Conservation (phyloP, 352 stramenopile species). For the Pythium utonaiense region DNA sequence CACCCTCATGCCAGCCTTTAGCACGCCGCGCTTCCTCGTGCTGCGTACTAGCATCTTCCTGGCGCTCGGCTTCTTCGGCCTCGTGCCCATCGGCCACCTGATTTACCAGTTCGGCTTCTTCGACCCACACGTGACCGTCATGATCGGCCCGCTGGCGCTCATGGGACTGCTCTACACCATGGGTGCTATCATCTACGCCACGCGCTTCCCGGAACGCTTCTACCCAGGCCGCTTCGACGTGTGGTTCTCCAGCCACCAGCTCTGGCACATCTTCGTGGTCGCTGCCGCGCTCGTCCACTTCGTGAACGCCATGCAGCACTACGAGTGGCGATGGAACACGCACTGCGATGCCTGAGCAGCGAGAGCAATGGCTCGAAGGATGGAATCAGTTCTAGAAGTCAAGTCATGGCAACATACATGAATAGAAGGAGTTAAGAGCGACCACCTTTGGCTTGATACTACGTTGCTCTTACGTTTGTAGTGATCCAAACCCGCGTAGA, state of each 20-base stretch:
- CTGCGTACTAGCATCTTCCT: constrained; percentile 79
- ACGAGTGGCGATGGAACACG: constrained; percentile 84
- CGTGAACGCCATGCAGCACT: constrained; percentile 77
- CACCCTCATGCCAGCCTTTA: constrained; percentile 67
- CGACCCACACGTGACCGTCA: constrained; percentile 80
- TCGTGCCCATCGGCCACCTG: constrained; percentile 73
- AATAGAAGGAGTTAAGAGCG: too few relatives aligned
- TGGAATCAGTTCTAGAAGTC: too few relatives aligned
- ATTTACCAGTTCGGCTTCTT: constrained; percentile 75
- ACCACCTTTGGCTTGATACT: too few relatives aligned
- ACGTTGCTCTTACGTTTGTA: too few relatives aligned
- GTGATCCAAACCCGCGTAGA: too few relatives aligned
- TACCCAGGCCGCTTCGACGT: constrained; percentile 84
- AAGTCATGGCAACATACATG: too few relatives aligned
- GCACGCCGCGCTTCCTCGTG: constrained; percentile 65
- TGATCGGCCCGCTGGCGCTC: constrained; percentile 74
- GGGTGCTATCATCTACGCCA: constrained; percentile 81
- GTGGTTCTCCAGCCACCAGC: constrained; percentile 84
- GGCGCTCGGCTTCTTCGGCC: constrained; percentile 72
- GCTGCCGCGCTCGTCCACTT: constrained; percentile 84
- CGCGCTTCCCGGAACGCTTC: constrained; percentile 81
- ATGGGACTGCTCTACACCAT: constrained; percentile 79
- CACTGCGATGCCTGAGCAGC: constrained; percentile 57
- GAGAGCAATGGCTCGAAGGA: too few relatives aligned
- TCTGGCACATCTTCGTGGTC: constrained; percentile 88